A percentile compares a stretch with the other conserved stretches of the same genome.
phyloP scores from a whole-genome alignment of 345 rosid genomes.

The Eucalyptus sideroxylon region DNA sequence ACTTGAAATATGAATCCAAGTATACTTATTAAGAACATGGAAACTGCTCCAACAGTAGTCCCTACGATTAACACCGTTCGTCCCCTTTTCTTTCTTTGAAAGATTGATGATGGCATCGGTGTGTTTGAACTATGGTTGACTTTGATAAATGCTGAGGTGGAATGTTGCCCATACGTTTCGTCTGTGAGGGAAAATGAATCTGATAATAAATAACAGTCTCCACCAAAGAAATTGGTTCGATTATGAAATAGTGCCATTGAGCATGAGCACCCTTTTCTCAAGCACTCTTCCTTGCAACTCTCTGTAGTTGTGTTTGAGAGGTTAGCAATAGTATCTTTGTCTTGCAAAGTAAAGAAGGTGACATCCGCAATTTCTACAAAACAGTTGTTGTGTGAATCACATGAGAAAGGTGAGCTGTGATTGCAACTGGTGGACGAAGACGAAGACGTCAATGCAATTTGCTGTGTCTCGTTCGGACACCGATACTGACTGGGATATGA shows the following conservation, averaged over 20 bases:
- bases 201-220: background rate
- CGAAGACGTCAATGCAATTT: accelerated
- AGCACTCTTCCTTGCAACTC: background rate
- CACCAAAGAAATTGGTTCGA: accelerated
- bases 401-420: background rate
- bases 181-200: background rate
- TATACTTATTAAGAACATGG: background rate
- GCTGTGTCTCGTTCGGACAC: background rate
- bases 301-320: background rate
- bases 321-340: background rate
- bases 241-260: background rate
- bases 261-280: background rate
- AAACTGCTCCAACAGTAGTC: background rate
- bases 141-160: background rate
- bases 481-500: accelerated
- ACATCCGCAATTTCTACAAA: accelerated
- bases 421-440: background rate
- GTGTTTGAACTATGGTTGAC: background rate
- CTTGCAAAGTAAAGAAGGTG: background rate
- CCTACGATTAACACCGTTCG: background rate
- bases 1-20: background rate
- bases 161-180: accelerated
- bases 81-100: background rate
- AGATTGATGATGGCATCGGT: background rate
- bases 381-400: background rate